Evolutionary conservation across 352 stramenopile species (phyloP).

Genomic region (Pythium scleroteichum): DNA sequence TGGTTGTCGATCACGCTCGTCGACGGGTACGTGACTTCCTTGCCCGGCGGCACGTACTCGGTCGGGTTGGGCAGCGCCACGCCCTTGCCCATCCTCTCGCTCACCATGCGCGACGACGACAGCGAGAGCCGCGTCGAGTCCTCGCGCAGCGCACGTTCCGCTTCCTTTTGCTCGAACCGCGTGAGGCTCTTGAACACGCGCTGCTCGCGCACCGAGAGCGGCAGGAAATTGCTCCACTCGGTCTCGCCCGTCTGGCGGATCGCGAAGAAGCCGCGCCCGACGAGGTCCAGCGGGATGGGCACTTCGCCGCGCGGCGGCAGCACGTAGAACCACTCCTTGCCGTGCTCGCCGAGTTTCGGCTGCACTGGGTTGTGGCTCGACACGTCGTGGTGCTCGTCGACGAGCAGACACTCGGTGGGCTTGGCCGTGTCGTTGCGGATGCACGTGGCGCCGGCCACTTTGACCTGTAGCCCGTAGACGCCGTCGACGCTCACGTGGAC

Average conservation of each 20-base stretch:
- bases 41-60: slow-evolving; percentile 48
- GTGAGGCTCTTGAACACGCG: slow-evolving; percentile 76
- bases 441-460: slow-evolving; percentile 62
- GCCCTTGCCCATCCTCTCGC: slow-evolving; percentile 71
- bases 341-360: slow-evolving; percentile 3
- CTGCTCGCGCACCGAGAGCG: slow-evolving; percentile 70
- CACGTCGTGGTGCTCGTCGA: slow-evolving; percentile 49
- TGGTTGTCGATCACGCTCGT: slow-evolving; percentile 80
- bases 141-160: slow-evolving; percentile 56
- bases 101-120: slow-evolving; percentile 54
- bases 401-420: slow-evolving; percentile 68
- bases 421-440: slow-evolving; percentile 85
- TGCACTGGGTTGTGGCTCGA: slow-evolving; percentile 65
- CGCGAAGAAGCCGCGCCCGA: slow-evolving; percentile 68
- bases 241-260: slow-evolving; percentile 85
- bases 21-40: slow-evolving; percentile 71
- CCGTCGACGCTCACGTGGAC: slow-evolving; percentile 73
- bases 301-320: slow-evolving; percentile 53
- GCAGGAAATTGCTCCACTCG: slow-evolving; percentile 81
- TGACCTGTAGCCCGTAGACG: slow-evolving; percentile 77
- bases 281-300: slow-evolving; percentile 74
- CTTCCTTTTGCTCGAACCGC: slow-evolving; percentile 66
- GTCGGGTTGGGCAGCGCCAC: slow-evolving; percentile 49
- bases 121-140: slow-evolving; percentile 40
- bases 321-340: slow-evolving; percentile 56